Base-by-base conservation (phyloP, 345 rosid genomes). In the Populus simonii region DNA sequence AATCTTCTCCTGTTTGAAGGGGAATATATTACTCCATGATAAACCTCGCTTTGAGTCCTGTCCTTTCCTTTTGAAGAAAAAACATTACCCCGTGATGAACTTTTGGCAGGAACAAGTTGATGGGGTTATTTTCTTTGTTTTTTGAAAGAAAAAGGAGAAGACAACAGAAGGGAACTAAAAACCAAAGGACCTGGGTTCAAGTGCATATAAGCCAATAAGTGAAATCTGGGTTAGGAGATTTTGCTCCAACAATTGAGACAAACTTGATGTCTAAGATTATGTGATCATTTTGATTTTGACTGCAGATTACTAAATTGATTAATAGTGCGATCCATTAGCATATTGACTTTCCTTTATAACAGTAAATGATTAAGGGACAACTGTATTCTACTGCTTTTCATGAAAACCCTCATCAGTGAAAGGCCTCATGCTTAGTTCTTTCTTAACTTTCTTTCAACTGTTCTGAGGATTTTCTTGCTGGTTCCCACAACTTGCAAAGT, bases 221-320 rank as follows among this genome's bases (percentile, higher is more conserved):
- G 63, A 20, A 49, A 80, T 74, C 74, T 65, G 75, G 71, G 68
- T 11, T 20, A 33, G 55, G 66, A 80, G 85, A 76, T 74, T 29
- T 18, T 78, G 82, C 78, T 74, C 16, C 80, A 20, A 43, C 69
- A 70, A 49, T 38, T 17, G 82, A 72, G 77, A 61, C 83, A 74
- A 12, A 38, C 68, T 51, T 75, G 80, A 43, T 71, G 81, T 75
- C 59, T 7, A n/a, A 82, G 85, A 82, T 80, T 67, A 71, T 61
- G 76, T 74, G 76, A 86, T 82, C 81, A 84, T 81, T 38, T 75
- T 66, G 80, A 77, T 79, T 71, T 82, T 84, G 84, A 86, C 84
- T 82, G 79, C 73, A 80, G 76, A 80, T 76, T 65, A 31, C 70
- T 43, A 47, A 23, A 66, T 66, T 70, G 71, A 82, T 80, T 13